Percentiles rank a stretch among this genome's conserved stretches.
Evolutionary conservation across 2,329 filamentous ascomycete species (phyloP).

Genomic region (Boeremia lycopersici): DNA sequence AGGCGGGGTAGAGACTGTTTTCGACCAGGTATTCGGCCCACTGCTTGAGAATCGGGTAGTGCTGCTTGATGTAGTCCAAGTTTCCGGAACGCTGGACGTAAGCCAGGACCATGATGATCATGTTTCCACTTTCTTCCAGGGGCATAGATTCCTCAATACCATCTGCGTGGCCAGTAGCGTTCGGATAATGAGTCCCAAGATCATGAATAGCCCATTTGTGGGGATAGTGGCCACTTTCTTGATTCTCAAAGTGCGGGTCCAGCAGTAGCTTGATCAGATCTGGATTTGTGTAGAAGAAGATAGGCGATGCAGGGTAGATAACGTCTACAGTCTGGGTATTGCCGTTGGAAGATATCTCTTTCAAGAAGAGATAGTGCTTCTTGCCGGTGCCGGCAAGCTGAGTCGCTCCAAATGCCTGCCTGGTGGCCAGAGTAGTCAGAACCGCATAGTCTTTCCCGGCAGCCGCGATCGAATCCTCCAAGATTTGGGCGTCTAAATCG

Average conservation of each 20-base stretch:
- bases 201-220: slow-evolving; percentile 83
- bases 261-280: slow-evolving; percentile 78
- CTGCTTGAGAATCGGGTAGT: slow-evolving; percentile 74
- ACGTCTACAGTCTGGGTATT: slow-evolving; percentile 87
- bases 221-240: slow-evolving; percentile 80
- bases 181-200: slow-evolving; percentile 73
- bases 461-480: slow-evolving; percentile 72
- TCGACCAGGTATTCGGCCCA: slow-evolving; percentile 80
- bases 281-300: slow-evolving; percentile 85
- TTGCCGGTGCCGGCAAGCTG: slow-evolving; percentile 74
- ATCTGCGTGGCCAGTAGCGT: slow-evolving; percentile 72
- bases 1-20: slow-evolving; percentile 72
- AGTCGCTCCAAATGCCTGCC: slow-evolving; percentile 80
- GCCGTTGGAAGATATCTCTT: slow-evolving; percentile 84
- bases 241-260: slow-evolving; percentile 81
- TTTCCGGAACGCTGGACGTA: slow-evolving; percentile 74
- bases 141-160: slow-evolving; percentile 77
- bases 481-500: slow-evolving; percentile 75
- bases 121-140: slow-evolving; percentile 78
- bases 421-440: slow-evolving; percentile 76
- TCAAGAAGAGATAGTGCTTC: slow-evolving; percentile 76
- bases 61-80: slow-evolving; percentile 60
- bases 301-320: slow-evolving; percentile 84
- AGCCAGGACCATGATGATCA: slow-evolving; percentile 82
- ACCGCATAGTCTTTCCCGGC: slow-evolving; percentile 77